Conservation (phyloP, 176 grass and related monocot genomes). For the Canna indica region DNA sequence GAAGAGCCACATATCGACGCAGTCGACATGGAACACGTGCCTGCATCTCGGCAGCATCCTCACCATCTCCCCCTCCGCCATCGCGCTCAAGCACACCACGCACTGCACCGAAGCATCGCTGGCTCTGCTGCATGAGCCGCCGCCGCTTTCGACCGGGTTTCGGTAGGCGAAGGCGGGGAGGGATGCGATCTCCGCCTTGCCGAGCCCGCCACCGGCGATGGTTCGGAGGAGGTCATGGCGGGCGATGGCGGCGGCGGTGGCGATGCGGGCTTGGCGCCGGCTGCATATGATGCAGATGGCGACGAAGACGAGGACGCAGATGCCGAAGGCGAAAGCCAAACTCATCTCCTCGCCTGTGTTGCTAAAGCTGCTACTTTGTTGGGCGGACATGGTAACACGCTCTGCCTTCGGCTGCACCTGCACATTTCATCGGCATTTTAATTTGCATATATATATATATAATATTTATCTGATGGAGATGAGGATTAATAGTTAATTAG, state of each 20-base stretch:
- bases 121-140: background rate
- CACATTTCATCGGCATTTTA: too few species aligned
- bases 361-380: background rate
- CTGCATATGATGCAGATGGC: background rate
- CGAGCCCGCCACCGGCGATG: background rate
- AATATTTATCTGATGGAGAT: too few species aligned
- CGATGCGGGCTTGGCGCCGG: background rate
- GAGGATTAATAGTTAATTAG: too few species aligned
- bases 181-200: conserved; percentile 19
- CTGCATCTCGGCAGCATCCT: conserved; percentile 33
- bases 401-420: background rate
- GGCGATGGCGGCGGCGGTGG: background rate
- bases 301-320: background rate
- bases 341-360: background rate
- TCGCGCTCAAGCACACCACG: conserved; percentile 44
- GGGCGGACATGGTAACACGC: background rate
- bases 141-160: background rate
- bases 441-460: too few species aligned
- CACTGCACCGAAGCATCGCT: conserved; percentile 6
- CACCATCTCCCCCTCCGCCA: conserved; percentile 57
- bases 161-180: conserved; percentile 36
- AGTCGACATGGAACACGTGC: conserved; percentile 68
- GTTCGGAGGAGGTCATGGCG: background rate
- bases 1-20: conserved; percentile 62
- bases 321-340: background rate